Conservation (phyloP, 371 early-diverging fungal species). For the Mortierella sp. region DNA sequence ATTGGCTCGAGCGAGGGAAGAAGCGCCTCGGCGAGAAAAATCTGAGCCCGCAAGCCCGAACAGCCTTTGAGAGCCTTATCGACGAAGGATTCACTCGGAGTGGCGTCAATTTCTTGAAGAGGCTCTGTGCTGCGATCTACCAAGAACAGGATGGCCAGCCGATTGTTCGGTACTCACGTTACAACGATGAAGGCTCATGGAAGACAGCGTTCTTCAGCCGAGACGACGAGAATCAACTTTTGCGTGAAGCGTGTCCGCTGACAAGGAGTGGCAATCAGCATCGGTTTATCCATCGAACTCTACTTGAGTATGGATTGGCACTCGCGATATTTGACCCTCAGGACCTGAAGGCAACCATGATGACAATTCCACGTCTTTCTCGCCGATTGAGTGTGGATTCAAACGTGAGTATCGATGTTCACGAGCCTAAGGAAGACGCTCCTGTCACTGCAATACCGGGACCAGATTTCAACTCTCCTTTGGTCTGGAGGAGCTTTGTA, state of each 20-base stretch:
- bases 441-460: background rate
- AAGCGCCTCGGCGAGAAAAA: background rate
- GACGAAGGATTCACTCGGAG: background rate
- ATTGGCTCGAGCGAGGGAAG: background rate
- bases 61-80: background rate
- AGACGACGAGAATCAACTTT: background rate
- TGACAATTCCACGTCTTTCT: background rate
- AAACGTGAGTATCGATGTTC: background rate
- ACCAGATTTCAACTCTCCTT: background rate
- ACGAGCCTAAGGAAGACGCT: background rate
- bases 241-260: constrained; percentile 7
- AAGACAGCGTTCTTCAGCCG: background rate
- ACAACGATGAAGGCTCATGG: background rate
- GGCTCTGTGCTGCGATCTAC: background rate
- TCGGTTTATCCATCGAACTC: constrained; percentile 12
- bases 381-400: background rate
- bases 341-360: background rate
- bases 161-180: background rate
- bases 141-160: background rate
- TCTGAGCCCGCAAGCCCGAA: background rate
- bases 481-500: constrained; percentile 10
- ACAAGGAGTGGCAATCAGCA: constrained; percentile 10
- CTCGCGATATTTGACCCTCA: background rate
- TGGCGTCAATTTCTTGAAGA: background rate
- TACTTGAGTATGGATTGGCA: constrained; percentile 6